Conservation (phyloP, 163 green algal genomes). For the Volvox carteri region DNA sequence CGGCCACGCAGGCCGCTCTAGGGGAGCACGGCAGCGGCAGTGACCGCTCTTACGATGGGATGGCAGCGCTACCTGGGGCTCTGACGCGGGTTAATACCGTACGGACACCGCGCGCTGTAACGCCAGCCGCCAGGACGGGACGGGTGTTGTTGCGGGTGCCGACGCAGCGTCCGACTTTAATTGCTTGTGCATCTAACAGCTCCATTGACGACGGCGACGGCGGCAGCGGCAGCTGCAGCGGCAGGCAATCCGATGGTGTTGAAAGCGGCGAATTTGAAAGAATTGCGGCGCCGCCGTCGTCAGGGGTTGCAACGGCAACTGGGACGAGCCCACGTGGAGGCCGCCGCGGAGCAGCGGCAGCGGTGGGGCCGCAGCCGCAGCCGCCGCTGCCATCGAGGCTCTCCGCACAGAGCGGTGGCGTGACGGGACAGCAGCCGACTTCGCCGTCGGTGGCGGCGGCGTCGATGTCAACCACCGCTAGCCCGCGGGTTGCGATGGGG, state of each 20-base stretch:
- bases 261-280: background rate
- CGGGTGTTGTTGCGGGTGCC: background rate
- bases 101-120: background rate
- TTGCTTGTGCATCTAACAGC: background rate
- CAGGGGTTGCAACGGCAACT: background rate
- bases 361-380: background rate
- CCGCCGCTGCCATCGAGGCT: background rate
- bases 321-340: background rate
- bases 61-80: background rate
- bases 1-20: background rate
- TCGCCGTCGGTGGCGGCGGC: background rate
- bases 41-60: background rate
- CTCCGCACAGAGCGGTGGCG: background rate
- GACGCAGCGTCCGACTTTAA: background rate
- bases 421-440: background rate
- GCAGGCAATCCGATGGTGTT: background rate
- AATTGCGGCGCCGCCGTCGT: background rate
- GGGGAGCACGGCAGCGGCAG: background rate
- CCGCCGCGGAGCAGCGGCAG: background rate
- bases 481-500: background rate
- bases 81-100: background rate
- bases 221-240: background rate
- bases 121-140: constrained; percentile 6
- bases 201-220: background rate
- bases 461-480: background rate